Conservation (phyloP, 2,329 filamentous ascomycete species). For the Epichloe elymi region DNA sequence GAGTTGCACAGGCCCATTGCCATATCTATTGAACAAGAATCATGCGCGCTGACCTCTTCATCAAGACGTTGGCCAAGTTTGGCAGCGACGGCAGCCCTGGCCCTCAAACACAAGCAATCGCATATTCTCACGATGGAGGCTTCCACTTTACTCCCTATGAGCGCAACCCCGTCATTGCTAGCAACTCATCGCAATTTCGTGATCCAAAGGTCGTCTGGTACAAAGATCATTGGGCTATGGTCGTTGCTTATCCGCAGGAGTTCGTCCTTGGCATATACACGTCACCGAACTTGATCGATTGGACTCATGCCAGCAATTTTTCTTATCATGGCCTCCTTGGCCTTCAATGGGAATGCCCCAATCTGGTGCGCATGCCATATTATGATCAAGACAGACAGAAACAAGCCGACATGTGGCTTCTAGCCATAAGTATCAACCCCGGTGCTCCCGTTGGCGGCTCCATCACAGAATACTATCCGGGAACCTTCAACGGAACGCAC, state of each 20-base stretch:
- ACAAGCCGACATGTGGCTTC: conserved; percentile 22
- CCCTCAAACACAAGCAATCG: conserved; percentile 42
- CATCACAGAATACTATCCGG: conserved; percentile 41
- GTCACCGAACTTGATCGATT: conserved; percentile 43
- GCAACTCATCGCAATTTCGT: conserved; percentile 43
- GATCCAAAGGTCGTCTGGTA: conserved; percentile 54
- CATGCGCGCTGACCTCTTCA: not conserved
- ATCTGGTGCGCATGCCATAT: conserved; percentile 41
- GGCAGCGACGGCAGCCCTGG: conserved; percentile 1
- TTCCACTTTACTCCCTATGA: conserved; percentile 48
- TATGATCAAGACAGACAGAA: conserved; percentile 16
- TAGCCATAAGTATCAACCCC: conserved; percentile 42
- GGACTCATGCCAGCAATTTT: conserved; percentile 42
- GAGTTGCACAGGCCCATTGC: conserved; percentile 6
- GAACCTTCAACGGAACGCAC: conserved; percentile 51
- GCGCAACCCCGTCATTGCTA: conserved; percentile 46
- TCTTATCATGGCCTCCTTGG: conserved; percentile 37
- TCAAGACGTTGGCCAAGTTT: conserved; percentile 13
- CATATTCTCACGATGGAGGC: conserved; percentile 48
- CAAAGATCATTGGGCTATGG: conserved; percentile 43
- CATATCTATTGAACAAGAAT: not conserved
- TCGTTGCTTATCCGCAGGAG: conserved; percentile 35
- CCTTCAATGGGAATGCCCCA: conserved; percentile 50
- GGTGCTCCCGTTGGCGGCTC: conserved; percentile 44
- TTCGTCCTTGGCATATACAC: conserved; percentile 49